Evolutionary conservation across 768 basidiomycete genomes (phyloP).

Genomic region (Tephrocybe sp.): DNA sequence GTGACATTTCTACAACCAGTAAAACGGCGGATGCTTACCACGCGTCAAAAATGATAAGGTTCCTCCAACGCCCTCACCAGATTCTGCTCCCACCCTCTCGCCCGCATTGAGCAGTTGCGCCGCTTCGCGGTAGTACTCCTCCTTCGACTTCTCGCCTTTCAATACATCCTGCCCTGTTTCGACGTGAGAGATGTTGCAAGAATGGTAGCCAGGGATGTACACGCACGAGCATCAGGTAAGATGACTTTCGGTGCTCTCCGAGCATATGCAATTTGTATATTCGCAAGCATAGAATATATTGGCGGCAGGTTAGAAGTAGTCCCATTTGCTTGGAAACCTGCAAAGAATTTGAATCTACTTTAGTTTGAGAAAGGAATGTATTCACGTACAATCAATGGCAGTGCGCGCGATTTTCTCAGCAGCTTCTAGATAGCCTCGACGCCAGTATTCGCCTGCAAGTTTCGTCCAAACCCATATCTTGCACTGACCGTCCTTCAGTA

Average conservation of each 20-base stretch:
- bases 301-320: conserved; percentile 59
- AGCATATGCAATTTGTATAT: conserved; percentile 79
- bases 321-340: conserved; percentile 55
- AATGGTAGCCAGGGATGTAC: too few species aligned
- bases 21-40: conserved; percentile 41
- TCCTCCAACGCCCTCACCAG: conserved; percentile 58
- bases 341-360: conserved; percentile 14
- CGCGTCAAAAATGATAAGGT: conserved; percentile 64
- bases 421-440: conserved; percentile 68
- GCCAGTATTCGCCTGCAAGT: conserved; percentile 88
- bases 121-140: conserved; percentile 69
- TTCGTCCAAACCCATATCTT: conserved; percentile 77
- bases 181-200: neutral
- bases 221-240: conserved; percentile 72
- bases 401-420: conserved; percentile 75
- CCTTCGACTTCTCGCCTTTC: conserved; percentile 58
- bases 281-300: conserved; percentile 81
- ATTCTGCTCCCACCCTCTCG: conserved; percentile 53
- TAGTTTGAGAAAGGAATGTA: conserved; percentile 3
- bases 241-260: conserved; percentile 82
- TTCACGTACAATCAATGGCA: conserved; percentile 58
- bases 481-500: conserved; percentile 72
- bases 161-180: conserved; percentile 64
- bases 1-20: neutral
- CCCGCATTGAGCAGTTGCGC: conserved; percentile 65